phyloP scores from a whole-genome alignment of 805 yeast species.

The Candida vartiovaarae region DNA sequence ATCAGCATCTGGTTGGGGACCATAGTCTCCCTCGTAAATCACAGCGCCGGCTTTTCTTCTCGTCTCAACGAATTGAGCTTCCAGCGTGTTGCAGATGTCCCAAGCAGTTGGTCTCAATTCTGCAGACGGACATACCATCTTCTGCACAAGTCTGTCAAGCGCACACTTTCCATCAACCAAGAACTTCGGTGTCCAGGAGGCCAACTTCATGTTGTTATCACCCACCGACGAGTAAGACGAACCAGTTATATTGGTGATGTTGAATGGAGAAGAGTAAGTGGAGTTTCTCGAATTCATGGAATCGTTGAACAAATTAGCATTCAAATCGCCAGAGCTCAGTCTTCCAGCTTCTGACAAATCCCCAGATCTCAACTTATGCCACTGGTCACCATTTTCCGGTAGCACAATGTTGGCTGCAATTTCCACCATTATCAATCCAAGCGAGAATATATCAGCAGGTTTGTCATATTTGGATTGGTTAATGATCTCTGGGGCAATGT shows the following conservation, averaged over 20 bases:
- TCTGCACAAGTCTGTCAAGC: slow-evolving; percentile 71
- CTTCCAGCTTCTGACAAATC: slow-evolving; percentile 93
- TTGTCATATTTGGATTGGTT: slow-evolving; percentile 76
- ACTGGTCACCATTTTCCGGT: slow-evolving; percentile 93
- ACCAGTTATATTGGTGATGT: slow-evolving; percentile 18
- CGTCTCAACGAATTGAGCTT: slow-evolving; percentile 69
- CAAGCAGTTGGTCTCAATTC: slow-evolving; percentile 72
- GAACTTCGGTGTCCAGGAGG: slow-evolving; percentile 84
- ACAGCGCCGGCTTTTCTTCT: slow-evolving; percentile 89
- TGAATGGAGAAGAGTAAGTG: slow-evolving; percentile 19
- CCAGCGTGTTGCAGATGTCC: slow-evolving; percentile 61
- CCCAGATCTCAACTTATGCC: slow-evolving; percentile 94
- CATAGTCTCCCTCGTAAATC: slow-evolving; percentile 92
- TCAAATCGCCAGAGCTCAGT: slow-evolving; percentile 63
- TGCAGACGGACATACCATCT: slow-evolving; percentile 88
- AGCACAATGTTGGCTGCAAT: slow-evolving; percentile 91
- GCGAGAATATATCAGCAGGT: slow-evolving; percentile 92
- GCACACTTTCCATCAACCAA: slow-evolving; percentile 64
- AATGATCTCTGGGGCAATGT: slow-evolving; percentile 94
- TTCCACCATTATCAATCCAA: slow-evolving; percentile 89
- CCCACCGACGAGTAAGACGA: slow-evolving; percentile 24
- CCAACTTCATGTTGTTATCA: slow-evolving; percentile 33
- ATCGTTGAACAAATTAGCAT: slow-evolving; percentile 21
- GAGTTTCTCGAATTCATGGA: slow-evolving; percentile 19
- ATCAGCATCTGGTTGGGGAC: slow-evolving; percentile 56